Conservation (phyloP, 768 basidiomycete genomes). For the Asterophora lycoperdoides region DNA sequence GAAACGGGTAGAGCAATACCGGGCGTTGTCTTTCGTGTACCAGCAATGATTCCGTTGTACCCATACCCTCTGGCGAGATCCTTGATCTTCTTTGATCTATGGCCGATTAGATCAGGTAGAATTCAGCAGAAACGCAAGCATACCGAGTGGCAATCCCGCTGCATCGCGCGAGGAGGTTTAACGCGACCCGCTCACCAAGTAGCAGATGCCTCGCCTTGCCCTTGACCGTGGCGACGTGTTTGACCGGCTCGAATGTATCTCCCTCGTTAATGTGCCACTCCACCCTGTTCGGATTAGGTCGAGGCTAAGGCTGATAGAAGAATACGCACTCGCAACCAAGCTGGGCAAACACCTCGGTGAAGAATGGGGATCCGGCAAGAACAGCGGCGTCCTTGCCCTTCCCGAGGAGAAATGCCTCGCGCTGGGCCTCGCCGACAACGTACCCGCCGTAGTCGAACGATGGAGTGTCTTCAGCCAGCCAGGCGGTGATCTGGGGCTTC, state of each 20-base stretch:
- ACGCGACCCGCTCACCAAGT: constrained; percentile 86
- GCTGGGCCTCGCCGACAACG: constrained; percentile 86
- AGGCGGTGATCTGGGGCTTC: constrained; percentile 73
- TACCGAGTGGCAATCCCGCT: constrained; percentile 96
- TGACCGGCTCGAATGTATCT: constrained; percentile 71
- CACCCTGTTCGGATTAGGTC: constrained; percentile 48
- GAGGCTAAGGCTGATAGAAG: neutral
- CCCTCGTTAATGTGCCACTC: constrained; percentile 94
- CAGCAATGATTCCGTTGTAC: constrained; percentile 86
- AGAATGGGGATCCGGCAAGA: constrained; percentile 93
- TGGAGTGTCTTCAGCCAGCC: constrained; percentile 92
- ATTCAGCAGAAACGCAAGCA: constrained; percentile 21
- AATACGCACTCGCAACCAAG: constrained; percentile 82
- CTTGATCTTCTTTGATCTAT: constrained; percentile 77
- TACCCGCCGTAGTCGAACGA: constrained; percentile 97
- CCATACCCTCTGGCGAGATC: constrained; percentile 75
- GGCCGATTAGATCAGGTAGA: constrained; percentile 7
- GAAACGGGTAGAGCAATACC: constrained; percentile 34
- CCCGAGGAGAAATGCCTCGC: constrained; percentile 85
- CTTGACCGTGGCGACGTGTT: constrained; percentile 84
- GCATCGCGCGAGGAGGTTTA: constrained; percentile 92
- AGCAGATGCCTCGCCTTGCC: constrained; percentile 87
- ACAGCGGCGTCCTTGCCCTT: constrained; percentile 79
- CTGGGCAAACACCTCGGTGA: constrained; percentile 87
- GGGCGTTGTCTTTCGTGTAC: constrained; percentile 96